Base-by-base conservation (phyloP, 495 filamentous ascomycete species). In the Daldinia vernicosa region DNA sequence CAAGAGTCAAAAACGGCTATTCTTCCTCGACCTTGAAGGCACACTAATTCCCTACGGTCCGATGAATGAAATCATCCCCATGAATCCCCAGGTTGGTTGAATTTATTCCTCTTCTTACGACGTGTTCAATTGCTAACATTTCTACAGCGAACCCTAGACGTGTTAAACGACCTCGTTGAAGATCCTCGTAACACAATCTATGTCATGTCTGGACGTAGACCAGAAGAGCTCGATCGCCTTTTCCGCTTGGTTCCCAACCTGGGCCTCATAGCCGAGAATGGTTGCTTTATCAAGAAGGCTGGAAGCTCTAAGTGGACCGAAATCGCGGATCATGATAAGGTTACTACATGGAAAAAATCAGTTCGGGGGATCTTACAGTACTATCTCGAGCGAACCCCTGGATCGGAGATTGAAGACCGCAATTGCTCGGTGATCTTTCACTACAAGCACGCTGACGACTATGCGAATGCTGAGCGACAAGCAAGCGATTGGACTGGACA, bases 21-120 rank as follows among this genome's bases (percentile, higher is more conserved):
- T 98, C 77, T 89, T 98, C 70, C 82, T 98, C 26, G 94, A 98
- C 75, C 94, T 95, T 74, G 94, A 97, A 78, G 94, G 93, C 57
- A 98, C 94, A 1, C 82, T 98, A 14, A 92, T 94, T 37, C 91
- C 91, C 7, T 93, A 91, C 86, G 92, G 93, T 1, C 90, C 92
- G 0, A 90, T 91, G 39, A 89, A 86, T 60, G 89, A 90, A 70
- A 93, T 93, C 63, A 91, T 96, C 60, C 84, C 95, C 19, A 91
- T 92, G 39, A 94, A 89, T 33, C 93, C 92, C 1, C 92, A 94
- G 76, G 82, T 85, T 70, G 73, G 81, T 66, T 12, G 45, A 50
- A 3, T 55, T 9, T 17, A 27, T 40, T n/a, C 27, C 15, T 14
- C 32, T 24, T 8, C 2, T 1, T 28, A n/a, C 19, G n/a, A 6